Conservation (phyloP, 1,284 basidiomycete genomes). For the Porogramme epimiltina region DNA sequence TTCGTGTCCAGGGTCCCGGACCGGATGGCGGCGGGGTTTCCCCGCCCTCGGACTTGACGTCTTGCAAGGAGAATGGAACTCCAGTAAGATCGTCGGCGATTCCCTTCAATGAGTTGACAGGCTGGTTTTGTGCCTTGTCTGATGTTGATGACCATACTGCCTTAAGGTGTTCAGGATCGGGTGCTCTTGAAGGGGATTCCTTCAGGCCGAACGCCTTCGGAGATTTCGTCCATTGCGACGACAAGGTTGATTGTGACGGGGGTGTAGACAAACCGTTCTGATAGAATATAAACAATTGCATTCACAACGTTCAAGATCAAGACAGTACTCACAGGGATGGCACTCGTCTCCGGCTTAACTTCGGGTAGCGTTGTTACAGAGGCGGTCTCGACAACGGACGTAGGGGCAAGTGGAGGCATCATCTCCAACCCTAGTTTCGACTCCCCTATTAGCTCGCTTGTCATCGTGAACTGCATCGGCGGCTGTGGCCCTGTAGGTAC, state of each 20-base stretch:
- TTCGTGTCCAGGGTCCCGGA: constrained; percentile 60
- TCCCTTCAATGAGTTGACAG: constrained; percentile 76
- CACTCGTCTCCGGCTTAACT: background rate
- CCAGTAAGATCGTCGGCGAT: constrained; percentile 78
- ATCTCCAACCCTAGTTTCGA: background rate
- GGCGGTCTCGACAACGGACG: background rate
- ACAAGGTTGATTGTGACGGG: constrained; percentile 38
- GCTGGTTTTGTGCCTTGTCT: constrained; percentile 59
- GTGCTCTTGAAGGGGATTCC: constrained; percentile 63
- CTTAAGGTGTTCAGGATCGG: constrained; percentile 79
- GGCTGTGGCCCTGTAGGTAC: constrained; percentile 48
- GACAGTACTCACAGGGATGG: background rate
- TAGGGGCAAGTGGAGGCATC: background rate
- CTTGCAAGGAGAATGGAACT: constrained; percentile 75
- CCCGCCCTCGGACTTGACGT: constrained; percentile 81
- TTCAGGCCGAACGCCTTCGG: constrained; percentile 59
- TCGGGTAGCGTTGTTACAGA: background rate
- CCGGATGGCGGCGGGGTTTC: constrained; percentile 72
- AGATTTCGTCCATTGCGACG: constrained; percentile 61
- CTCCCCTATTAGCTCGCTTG: constrained; percentile 66
- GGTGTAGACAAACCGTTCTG: constrained; percentile 44
- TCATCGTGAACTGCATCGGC: constrained; percentile 70
- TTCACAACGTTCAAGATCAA: too few relatives aligned
- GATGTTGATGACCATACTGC: constrained; percentile 82
- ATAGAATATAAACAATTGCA: too few relatives aligned